Base-by-base conservation (phyloP, 768 basidiomycete genomes). In the Heimioporus sp. region DNA sequence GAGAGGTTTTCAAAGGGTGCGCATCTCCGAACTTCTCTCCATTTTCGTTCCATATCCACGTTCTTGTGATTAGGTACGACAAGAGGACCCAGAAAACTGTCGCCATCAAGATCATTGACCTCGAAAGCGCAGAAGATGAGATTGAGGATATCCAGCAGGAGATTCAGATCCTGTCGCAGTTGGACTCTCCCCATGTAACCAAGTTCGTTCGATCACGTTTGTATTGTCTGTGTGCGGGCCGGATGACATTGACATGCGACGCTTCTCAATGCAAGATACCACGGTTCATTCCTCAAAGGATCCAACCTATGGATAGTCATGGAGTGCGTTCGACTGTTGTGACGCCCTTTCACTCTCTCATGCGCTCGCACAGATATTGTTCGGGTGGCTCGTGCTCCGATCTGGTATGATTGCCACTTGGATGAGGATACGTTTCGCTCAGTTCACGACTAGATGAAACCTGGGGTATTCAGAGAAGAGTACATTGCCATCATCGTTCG, bases 121-220 rank as follows among this genome's bases (percentile, higher is more conserved):
- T 99, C 31, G 97, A 99, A 72, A 93, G 91, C 65, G 97, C 97
- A 46, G 97, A 98, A 71, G 97, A 99, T 66, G 97, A 99, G 76
- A 98, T 98, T 65, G 97, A 98, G 69, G 97, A 98, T 73, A 98
- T 99, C 53, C 93, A 98, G 63, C 92, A 97, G 69, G 97, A 99
- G 71, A 98, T 99, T 50, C 92, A 97, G 71, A 98, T 99, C 56
- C 82, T 99, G 13, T 93, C 92, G 8, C 95, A 98, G 66, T 73
- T 99, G 59, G 96, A 98, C 71, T 98, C 94, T 21, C 87, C 91
- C 24, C 88, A 90, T 73, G 96, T 98, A 50, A 98, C 96, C 58
- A 96, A 92, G 90, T 94, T 61, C 67, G 86, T 78, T 55, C 51
- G 43, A 59, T 65, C 60, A 53, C 49, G 58, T 52, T 63, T 62